Evolutionary conservation across 345 rosid genomes (phyloP), one percentile per base, ranked within the genome.

Genomic region (Eucalyptus tenuipes): DNA sequence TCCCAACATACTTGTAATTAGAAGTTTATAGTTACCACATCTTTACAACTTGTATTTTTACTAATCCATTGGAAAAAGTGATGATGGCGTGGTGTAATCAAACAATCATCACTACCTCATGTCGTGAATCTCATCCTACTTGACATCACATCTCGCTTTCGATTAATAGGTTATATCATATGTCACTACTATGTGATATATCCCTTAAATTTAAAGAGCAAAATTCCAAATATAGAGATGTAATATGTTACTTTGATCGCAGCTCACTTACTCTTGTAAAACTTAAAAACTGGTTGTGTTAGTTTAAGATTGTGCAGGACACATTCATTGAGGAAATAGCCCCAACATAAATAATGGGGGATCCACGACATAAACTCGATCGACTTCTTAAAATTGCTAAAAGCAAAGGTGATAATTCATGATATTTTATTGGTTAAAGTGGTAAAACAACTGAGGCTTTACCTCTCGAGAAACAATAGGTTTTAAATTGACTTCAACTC

Each of bases 141-240:
- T 27, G 8, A 29, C 15, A 6, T 29, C 9, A 14, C 11, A 66
- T n/a, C 75, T 66, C 5, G 9, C 40, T 66, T 66, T 66, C 1
- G 5, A 66, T n/a, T 7, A 8, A 2, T n/a, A 0, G 3, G 1
- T n/a, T 66, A 7, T 14, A 66, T 15, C 40, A 7, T 66, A 8
- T n/a, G 40, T n/a, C 37, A n/a, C 20, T n/a, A 14, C 8, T 3
- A 4, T 14, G 10, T 14, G 75, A n/a, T 14, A 37, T n/a, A n/a
- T 0, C 0, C 5, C 5, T 66, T 1, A n/a, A n/a, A 66, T 31
- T n/a, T 8, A n/a, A 66, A 66, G 10, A n/a, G 75, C 37, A 66
- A 66, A 66, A 66, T 4, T 14, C 20, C 75, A 66, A 66, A n/a
- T 66, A 7, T 2, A 66, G 4, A 59, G 31, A 29, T 12, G 7